Evolutionary conservation across 768 basidiomycete species (phyloP).

Genomic region (Butyriboletus loyo): DNA sequence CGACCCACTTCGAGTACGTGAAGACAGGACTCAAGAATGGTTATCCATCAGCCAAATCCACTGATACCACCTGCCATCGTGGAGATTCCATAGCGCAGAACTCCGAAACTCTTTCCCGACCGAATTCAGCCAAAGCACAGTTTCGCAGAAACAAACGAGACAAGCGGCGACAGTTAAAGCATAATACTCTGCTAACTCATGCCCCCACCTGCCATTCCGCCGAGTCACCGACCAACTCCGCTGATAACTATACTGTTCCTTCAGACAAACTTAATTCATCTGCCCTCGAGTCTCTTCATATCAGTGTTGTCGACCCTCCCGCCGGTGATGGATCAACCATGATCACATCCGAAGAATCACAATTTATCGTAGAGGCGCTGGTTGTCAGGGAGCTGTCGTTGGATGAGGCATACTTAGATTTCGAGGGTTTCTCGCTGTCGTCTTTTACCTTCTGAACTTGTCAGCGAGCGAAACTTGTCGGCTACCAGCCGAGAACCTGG

Average conservation of each 20-base stretch:
- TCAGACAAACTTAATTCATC: constrained; percentile 10
- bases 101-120: not conserved
- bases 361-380: constrained; percentile 79
- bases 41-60: constrained; percentile 7
- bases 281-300: constrained; percentile 35
- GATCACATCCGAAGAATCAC: constrained; percentile 32
- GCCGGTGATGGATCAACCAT: not conserved
- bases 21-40: constrained; percentile 31
- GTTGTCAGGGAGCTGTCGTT: constrained; percentile 74
- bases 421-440: constrained; percentile 57
- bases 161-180: constrained; percentile 48
- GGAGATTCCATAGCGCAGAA: not conserved
- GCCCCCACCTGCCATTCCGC: constrained; percentile 5
- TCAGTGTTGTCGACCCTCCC: constrained; percentile 24
- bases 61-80: not conserved
- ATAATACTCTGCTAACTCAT: constrained; percentile 17
- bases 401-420: constrained; percentile 76
- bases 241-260: not conserved
- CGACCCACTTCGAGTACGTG: constrained; percentile 2
- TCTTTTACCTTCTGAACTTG: too few species aligned
- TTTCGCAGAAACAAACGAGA: constrained; percentile 48
- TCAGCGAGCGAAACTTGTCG: too few species aligned
- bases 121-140: constrained; percentile 30
- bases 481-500: too few species aligned
- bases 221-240: not conserved